These are phyloP conservation scores for Ailanthus altissimus DNA, from an alignment of 345 rosid genomes.

Conservation along the genomic window DNA sequence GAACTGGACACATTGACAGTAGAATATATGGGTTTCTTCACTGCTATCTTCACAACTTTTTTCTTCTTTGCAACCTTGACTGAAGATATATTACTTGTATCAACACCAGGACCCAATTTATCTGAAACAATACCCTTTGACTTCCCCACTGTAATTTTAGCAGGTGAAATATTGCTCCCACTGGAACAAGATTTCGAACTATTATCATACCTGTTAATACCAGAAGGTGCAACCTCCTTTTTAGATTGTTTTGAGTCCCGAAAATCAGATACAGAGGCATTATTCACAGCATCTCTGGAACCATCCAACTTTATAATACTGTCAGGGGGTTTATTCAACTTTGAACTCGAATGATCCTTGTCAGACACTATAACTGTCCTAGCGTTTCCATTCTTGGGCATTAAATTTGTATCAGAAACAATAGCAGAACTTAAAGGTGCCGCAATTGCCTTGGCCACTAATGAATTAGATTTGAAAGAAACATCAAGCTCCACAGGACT, in stretches of 20 bases:
- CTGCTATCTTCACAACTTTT: conserved; percentile 47
- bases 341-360: conserved; percentile 37
- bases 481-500: conserved; percentile 80
- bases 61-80: conserved; percentile 54
- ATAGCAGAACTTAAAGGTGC: conserved; percentile 40
- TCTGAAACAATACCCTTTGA: conserved; percentile 32
- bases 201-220: conserved; percentile 18
- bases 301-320: conserved; percentile 26
- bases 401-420: conserved; percentile 34
- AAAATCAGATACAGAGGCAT: conserved; percentile 31
- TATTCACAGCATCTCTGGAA: conserved; percentile 29
- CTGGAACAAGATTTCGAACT: conserved; percentile 32
- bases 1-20: conserved; percentile 19
- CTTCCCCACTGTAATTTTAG: conserved; percentile 25
- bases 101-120: conserved; percentile 36
- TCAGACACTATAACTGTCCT: conserved; percentile 39
- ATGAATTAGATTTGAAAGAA: conserved; percentile 74
- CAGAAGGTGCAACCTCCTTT: conserved; percentile 34
- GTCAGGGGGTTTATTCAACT: conserved; percentile 25
- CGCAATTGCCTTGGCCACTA: conserved; percentile 74
- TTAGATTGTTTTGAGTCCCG: conserved; percentile 34
- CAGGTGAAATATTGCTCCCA: conserved; percentile 27
- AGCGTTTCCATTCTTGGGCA: conserved; percentile 54
- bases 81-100: conserved; percentile 34
- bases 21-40: conserved; percentile 36